Evolutionary conservation across 2,329 filamentous ascomycete species (phyloP).

Genomic region (Aureobasidium pullulans): DNA sequence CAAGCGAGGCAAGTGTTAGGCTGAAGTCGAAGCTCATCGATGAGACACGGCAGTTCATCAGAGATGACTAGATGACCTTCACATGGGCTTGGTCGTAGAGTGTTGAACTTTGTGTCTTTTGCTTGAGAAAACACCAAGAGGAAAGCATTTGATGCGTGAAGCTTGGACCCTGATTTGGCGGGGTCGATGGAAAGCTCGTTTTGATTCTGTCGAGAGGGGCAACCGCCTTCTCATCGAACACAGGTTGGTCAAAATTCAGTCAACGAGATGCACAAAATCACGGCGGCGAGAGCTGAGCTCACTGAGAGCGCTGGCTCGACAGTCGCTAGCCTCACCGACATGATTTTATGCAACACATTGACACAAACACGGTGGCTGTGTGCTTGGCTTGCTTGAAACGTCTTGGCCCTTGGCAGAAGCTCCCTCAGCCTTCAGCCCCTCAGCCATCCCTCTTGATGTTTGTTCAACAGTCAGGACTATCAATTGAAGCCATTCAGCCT

Average conservation of each 20-base stretch:
- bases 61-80: too few relatives aligned
- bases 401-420: background rate
- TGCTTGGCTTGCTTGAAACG: slow-evolving; percentile 8
- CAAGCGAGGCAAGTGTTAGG: too few relatives aligned
- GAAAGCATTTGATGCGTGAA: background rate
- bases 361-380: background rate
- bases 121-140: background rate
- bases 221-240: background rate
- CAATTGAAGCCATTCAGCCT: background rate
- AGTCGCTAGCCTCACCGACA: too few relatives aligned
- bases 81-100: too few relatives aligned
- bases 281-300: background rate
- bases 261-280: background rate
- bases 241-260: background rate
- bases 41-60: too few relatives aligned
- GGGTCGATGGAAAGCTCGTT: background rate
- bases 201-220: background rate
- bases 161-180: slow-evolving; percentile 4
- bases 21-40: too few relatives aligned
- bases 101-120: too few relatives aligned
- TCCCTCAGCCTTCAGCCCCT: background rate
- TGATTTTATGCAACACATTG: background rate
- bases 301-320: background rate
- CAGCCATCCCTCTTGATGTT: background rate
- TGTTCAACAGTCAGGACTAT: background rate